These are phyloP conservation scores for Monilinia laxa DNA, from an alignment of 2,329 filamentous ascomycete species.

Conservation along the genomic window DNA sequence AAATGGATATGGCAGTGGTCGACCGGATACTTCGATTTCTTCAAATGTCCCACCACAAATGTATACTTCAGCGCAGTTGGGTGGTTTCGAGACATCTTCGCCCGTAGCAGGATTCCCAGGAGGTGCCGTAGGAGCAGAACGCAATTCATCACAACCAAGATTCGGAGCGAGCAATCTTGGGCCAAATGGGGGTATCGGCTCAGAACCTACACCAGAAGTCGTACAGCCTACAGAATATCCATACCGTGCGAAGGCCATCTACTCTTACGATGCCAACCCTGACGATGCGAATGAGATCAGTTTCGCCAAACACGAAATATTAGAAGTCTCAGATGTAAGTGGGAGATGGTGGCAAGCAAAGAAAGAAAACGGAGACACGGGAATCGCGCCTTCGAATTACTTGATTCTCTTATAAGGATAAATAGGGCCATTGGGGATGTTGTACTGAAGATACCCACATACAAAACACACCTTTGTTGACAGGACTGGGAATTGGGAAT, in stretches of 20 bases:
- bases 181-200: constrained; percentile 38
- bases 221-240: constrained; percentile 87
- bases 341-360: constrained; percentile 98
- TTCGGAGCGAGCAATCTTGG: constrained; percentile 43
- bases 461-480: constrained; percentile 14
- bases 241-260: constrained; percentile 96
- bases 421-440: neutral
- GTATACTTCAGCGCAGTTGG: constrained; percentile 95
- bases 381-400: constrained; percentile 85
- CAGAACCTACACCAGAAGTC: constrained; percentile 45
- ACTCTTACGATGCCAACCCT: constrained; percentile 96
- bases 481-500: constrained; percentile 21
- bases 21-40: constrained; percentile 81
- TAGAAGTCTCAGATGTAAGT: constrained; percentile 94
- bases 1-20: constrained; percentile 65
- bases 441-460: constrained; percentile 11
- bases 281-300: constrained; percentile 97
- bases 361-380: constrained; percentile 91
- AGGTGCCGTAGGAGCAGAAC: constrained; percentile 45
- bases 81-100: constrained; percentile 93
- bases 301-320: constrained; percentile 92
- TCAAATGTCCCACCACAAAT: constrained; percentile 82
- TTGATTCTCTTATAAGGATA: constrained; percentile 68
- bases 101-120: constrained; percentile 55
- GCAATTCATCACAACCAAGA: constrained; percentile 58